phyloP scores from a whole-genome alignment of 768 basidiomycete species.

The Mycena olivaceomarginata region DNA sequence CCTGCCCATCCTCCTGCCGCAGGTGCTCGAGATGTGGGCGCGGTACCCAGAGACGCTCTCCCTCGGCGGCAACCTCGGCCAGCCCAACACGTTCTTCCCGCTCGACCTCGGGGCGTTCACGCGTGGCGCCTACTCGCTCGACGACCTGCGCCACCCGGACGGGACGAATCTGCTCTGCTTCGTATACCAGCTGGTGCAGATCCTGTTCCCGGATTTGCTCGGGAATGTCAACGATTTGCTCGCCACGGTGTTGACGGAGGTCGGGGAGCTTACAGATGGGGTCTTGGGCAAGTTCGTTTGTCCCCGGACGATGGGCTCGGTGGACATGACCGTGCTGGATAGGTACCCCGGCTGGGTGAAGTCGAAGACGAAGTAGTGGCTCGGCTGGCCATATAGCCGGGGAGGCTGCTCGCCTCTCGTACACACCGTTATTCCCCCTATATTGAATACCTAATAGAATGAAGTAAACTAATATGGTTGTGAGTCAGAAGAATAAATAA shows the following conservation, averaged over 20 bases:
- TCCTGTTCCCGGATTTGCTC: slow-evolving; percentile 21
- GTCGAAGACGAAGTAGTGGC: slow-evolving; percentile 15
- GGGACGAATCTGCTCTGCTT: slow-evolving; percentile 28
- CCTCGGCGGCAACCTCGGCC: slow-evolving; percentile 28
- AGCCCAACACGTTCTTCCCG: slow-evolving; percentile 30
- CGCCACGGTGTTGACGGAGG: slow-evolving; percentile 23
- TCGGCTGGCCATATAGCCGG: too few species aligned
- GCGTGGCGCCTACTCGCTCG: slow-evolving; percentile 17
- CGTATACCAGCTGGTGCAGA: slow-evolving; percentile 28
- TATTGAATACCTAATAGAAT: too few species aligned
- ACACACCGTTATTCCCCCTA: too few species aligned
- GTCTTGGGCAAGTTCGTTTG: slow-evolving; percentile 25
- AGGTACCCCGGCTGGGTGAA: slow-evolving; percentile 29
- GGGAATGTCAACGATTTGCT: slow-evolving; percentile 30
- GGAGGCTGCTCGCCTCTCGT: too few species aligned
- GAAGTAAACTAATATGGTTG: too few species aligned
- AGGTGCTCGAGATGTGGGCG: slow-evolving; percentile 26
- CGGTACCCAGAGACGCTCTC: slow-evolving; percentile 25
- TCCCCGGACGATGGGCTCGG: slow-evolving; percentile 27
- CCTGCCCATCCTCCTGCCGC: slow-evolving; percentile 28
- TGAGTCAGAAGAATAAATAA: too few species aligned
- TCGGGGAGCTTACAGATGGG: slow-evolving; percentile 20
- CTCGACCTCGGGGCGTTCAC: slow-evolving; percentile 31
- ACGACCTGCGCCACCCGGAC: slow-evolving; percentile 19
- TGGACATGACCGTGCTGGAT: slow-evolving; percentile 24